phyloP scores from a whole-genome alignment of 768 basidiomycete species.

The Leccinum imitatum region DNA sequence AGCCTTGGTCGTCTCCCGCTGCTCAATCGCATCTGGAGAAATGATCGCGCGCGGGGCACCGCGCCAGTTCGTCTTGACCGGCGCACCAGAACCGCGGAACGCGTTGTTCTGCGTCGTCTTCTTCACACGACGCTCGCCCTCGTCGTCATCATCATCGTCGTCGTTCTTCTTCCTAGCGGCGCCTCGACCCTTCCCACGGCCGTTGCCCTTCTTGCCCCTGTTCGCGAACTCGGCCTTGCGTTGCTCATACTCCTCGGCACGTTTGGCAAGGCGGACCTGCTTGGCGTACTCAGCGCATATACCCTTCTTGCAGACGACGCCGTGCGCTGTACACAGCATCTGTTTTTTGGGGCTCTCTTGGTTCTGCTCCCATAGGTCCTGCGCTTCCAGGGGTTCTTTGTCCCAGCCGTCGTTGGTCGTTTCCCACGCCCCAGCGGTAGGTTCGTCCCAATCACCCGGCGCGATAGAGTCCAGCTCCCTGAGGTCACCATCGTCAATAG shows the following conservation, averaged over 20 bases:
- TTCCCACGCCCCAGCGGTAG: slow-evolving; percentile 2
- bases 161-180: slow-evolving; percentile 10
- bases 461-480: slow-evolving; percentile 27
- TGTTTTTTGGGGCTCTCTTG: slow-evolving; percentile 10
- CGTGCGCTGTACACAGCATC: slow-evolving; percentile 33
- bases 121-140: background rate
- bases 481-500: slow-evolving; percentile 11
- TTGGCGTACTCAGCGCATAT: slow-evolving; percentile 36
- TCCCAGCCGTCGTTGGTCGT: slow-evolving; percentile 12
- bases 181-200: slow-evolving; percentile 12
- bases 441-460: slow-evolving; percentile 21
- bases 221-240: slow-evolving; percentile 14
- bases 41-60: slow-evolving; percentile 29
- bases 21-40: slow-evolving; percentile 24
- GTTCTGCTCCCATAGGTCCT: slow-evolving; percentile 21
- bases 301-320: slow-evolving; percentile 36
- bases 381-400: slow-evolving; percentile 22
- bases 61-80: slow-evolving; percentile 33
- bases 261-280: slow-evolving; percentile 21
- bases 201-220: slow-evolving; percentile 22
- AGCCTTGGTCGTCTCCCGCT: slow-evolving; percentile 19
- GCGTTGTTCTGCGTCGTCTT: slow-evolving; percentile 11
- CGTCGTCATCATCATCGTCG: slow-evolving; percentile 1
- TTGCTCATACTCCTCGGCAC: slow-evolving; percentile 20
- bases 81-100: slow-evolving; percentile 32